Percentiles rank a stretch among this genome's conserved stretches.
Conservation (phyloP, 176 grass and related monocot genomes). For the Rhynchospora tenuis region DNA sequence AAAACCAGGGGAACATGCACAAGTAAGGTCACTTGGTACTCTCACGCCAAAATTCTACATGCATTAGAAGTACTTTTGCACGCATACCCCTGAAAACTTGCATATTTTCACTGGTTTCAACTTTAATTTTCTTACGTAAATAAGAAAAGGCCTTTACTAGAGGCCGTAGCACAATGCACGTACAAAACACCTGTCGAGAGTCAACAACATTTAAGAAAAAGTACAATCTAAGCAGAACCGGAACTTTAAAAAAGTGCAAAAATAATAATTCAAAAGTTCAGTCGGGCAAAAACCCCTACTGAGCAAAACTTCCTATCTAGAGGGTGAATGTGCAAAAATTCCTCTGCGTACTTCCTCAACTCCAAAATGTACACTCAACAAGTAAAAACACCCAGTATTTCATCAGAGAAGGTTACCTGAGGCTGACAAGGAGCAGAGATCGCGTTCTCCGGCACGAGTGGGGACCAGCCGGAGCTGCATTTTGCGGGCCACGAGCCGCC, state of each 20-base stretch:
- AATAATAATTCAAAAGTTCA: not conserved
- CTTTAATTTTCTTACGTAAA: not conserved
- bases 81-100: not conserved
- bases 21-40: not conserved
- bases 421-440: slow-evolving; percentile 7
- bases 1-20: not conserved
- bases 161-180: not conserved
- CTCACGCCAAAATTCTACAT: not conserved
- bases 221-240: not conserved
- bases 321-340: not conserved
- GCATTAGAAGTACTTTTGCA: not conserved
- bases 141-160: not conserved
- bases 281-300: not conserved
- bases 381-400: not conserved
- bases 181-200: not conserved
- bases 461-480: slow-evolving; percentile 23
- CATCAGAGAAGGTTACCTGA: not conserved
- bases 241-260: not conserved
- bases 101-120: not conserved
- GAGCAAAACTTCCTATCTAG: not conserved
- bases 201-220: slow-evolving; percentile 6
- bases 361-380: not conserved
- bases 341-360: not conserved
- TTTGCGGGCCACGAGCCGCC: slow-evolving; percentile 14
- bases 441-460: not conserved